These are phyloP conservation scores for Solanum virginianum DNA, from an alignment of 257 asterid species.

Conservation along the genomic window DNA sequence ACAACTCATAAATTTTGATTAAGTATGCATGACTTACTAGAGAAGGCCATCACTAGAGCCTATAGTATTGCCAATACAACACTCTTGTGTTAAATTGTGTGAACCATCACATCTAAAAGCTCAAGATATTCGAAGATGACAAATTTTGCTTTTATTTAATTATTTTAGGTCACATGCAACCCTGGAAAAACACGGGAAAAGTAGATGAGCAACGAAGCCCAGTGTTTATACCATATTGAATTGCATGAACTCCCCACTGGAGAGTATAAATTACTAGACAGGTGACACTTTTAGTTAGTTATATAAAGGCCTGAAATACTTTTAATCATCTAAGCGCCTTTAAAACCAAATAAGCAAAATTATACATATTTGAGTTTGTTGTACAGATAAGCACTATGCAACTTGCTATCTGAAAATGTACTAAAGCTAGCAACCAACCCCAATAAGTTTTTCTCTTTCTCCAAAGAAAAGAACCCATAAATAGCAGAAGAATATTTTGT, in stretches of 20 bases:
- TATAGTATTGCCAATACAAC: not conserved
- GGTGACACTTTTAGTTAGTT: not conserved
- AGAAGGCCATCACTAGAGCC: not conserved
- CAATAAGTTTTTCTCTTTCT: not conserved
- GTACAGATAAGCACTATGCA: not conserved
- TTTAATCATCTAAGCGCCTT: not conserved
- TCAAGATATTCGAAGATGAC: not conserved
- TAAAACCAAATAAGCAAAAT: not conserved
- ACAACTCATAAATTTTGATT: not conserved
- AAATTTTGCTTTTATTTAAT: not conserved
- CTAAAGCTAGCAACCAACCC: not conserved
- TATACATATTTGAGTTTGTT: not conserved
- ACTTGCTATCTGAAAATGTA: not conserved
- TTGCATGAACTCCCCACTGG: not conserved
- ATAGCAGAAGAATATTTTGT: not conserved
- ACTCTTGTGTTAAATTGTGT: not conserved
- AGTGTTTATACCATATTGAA: not conserved
- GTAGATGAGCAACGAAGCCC: not conserved
- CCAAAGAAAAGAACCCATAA: not conserved
- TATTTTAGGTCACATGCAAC: not conserved
- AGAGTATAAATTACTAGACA: not conserved
- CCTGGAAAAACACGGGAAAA: not conserved
- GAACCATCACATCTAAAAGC: not conserved
- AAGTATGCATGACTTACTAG: not conserved
- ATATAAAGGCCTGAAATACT: not conserved